Evolutionary conservation across 2,329 filamentous ascomycete genomes (phyloP).

Genomic region (Monilinia laxa): DNA sequence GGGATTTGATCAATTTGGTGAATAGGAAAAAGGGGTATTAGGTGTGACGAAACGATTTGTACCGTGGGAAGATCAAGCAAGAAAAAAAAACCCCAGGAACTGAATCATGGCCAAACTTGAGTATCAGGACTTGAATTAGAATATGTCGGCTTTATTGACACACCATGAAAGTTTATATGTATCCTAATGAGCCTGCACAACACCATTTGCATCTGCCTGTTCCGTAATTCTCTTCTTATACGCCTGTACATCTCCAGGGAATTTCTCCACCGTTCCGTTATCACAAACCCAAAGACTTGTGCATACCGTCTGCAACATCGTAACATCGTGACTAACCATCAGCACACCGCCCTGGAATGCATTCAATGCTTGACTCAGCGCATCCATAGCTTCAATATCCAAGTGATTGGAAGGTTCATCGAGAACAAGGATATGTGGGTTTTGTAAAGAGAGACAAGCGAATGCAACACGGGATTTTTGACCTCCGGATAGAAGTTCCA

Average conservation of each 20-base stretch:
- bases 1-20: slow-evolving; percentile 60
- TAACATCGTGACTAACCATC: slow-evolving; percentile 99
- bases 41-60: not conserved
- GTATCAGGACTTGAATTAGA: not conserved
- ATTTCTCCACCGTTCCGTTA: slow-evolving; percentile 89
- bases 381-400: slow-evolving; percentile 98
- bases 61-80: not conserved
- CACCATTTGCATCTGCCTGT: slow-evolving; percentile 84
- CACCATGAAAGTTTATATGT: not conserved
- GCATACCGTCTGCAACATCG: slow-evolving; percentile 96
- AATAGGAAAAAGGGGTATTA: slow-evolving; percentile 61
- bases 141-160: not conserved
- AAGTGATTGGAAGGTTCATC: slow-evolving; percentile 98
- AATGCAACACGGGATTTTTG: slow-evolving; percentile 98
- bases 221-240: slow-evolving; percentile 97
- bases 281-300: slow-evolving; percentile 96
- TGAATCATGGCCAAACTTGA: not conserved
- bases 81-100: not conserved
- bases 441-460: slow-evolving; percentile 88
- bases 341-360: slow-evolving; percentile 92
- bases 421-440: slow-evolving; percentile 95
- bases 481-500: slow-evolving; percentile 90
- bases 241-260: slow-evolving; percentile 88
- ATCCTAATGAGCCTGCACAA: slow-evolving; percentile 50
- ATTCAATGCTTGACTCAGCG: slow-evolving; percentile 77